These are phyloP conservation scores for Fraxinus angustifolia DNA, from an alignment of 305 asterid genomes.

Conservation along the genomic window DNA sequence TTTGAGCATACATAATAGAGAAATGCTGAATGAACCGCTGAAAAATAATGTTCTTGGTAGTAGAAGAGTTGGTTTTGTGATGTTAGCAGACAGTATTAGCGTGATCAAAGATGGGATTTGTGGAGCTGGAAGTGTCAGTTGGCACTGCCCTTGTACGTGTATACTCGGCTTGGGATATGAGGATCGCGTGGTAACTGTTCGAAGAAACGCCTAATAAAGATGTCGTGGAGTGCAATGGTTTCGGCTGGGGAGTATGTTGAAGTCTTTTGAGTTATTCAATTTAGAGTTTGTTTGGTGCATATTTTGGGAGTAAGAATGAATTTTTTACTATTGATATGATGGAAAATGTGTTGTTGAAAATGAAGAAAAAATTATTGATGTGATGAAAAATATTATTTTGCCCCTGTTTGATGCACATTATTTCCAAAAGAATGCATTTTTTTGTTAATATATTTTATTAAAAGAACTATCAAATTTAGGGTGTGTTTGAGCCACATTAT, in stretches of 20 bases:
- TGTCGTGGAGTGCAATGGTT: constrained; percentile 64
- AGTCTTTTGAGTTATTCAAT: constrained; percentile 36
- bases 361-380: too few relatives aligned
- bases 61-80: background rate
- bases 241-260: constrained; percentile 47
- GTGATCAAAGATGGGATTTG: constrained; percentile 40
- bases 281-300: too few relatives aligned
- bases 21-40: background rate
- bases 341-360: too few relatives aligned
- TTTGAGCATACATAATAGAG: constrained; percentile 40
- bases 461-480: too few relatives aligned
- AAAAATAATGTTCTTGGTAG: background rate
- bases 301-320: too few relatives aligned
- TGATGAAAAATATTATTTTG: too few relatives aligned
- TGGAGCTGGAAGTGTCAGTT: constrained; percentile 43
- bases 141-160: constrained; percentile 61
- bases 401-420: too few relatives aligned
- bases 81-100: background rate
- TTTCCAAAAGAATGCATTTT: too few relatives aligned
- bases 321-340: too few relatives aligned
- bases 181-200: constrained; percentile 41
- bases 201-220: constrained; percentile 38
- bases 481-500: too few relatives aligned
- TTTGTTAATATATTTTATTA: too few relatives aligned
- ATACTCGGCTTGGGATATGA: constrained; percentile 56